A percentile compares a stretch with the other conserved stretches of the same genome.
These are phyloP conservation scores for Haplographium delicatum DNA, from an alignment of 495 filamentous ascomycete genomes.

Conservation along the genomic window DNA sequence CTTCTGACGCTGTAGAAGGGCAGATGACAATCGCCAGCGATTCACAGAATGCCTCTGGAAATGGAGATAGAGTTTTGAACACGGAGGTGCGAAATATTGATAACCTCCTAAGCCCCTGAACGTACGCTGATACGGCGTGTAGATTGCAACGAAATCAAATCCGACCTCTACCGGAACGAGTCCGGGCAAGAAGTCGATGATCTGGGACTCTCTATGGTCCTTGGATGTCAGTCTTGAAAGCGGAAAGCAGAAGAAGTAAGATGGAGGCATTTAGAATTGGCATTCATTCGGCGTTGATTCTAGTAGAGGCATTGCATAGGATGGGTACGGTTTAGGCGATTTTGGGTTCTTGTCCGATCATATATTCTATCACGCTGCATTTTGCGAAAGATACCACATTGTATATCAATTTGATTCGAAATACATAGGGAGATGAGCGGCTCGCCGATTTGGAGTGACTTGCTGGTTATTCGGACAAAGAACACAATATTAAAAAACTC, in stretches of 20 bases:
- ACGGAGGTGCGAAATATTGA: conserved; percentile 33
- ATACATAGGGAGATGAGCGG: not conserved
- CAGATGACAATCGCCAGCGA: conserved; percentile 39
- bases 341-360: conserved; percentile 1
- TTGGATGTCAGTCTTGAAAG: conserved; percentile 35
- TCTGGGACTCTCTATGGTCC: conserved; percentile 52
- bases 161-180: conserved; percentile 22
- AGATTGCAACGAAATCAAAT: conserved; percentile 15
- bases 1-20: conserved; percentile 45
- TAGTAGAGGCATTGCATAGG: not conserved
- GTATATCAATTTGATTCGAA: not conserved
- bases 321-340: not conserved
- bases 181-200: conserved; percentile 38
- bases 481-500: too few relatives aligned
- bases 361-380: not conserved
- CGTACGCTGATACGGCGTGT: conserved; percentile 15
- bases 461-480: too few relatives aligned
- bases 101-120: conserved; percentile 29
- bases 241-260: conserved; percentile 24
- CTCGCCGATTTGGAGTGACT: too few relatives aligned
- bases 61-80: conserved; percentile 18
- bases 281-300: not conserved
- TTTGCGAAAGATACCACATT: conserved; percentile 21
- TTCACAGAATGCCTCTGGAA: conserved; percentile 9
- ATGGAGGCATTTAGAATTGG: not conserved